A percentile compares a stretch with the other conserved stretches of the same genome.
Evolutionary conservation across 768 basidiomycete species (phyloP).

Genomic region (Fistulinella prunicolor): DNA sequence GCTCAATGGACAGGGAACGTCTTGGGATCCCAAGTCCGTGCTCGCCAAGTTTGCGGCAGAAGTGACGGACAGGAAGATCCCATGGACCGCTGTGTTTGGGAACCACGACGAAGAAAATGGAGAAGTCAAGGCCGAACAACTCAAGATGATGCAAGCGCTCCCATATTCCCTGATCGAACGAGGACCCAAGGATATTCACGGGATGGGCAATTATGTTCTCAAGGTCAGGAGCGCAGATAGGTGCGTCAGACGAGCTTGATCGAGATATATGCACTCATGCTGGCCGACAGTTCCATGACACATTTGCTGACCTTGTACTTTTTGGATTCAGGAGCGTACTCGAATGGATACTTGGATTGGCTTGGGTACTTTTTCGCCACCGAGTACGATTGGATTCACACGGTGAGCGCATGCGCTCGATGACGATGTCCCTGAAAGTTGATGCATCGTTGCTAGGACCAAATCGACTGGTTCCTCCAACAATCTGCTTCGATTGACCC

Average conservation of each 20-base stretch:
- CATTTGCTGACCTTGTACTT: conserved; percentile 91
- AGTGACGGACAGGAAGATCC: conserved; percentile 71
- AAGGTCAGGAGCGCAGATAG: conserved; percentile 82
- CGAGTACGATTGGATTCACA: conserved; percentile 84
- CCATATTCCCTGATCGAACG: conserved; percentile 82
- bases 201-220: conserved; percentile 88
- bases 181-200: conserved; percentile 83
- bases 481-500: conserved; percentile 72
- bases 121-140: conserved; percentile 56
- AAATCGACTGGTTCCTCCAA: conserved; percentile 90
- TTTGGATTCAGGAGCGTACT: conserved; percentile 83
- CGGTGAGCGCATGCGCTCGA: conserved; percentile 38
- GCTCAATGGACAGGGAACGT: conserved; percentile 85
- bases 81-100: conserved; percentile 92
- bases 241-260: conserved; percentile 43
- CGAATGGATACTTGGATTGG: conserved; percentile 55
- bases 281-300: conserved; percentile 64
- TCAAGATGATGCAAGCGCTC: conserved; percentile 68
- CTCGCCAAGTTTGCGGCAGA: conserved; percentile 84
- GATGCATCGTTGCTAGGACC: conserved; percentile 37
- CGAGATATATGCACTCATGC: conserved; percentile 6
- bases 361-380: conserved; percentile 59
- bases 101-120: conserved; percentile 90
- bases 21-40: conserved; percentile 87
- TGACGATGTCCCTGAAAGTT: not conserved